phyloP scores from a whole-genome alignment of 1,284 basidiomycete genomes.

The Moesziomyces globuligerus region DNA sequence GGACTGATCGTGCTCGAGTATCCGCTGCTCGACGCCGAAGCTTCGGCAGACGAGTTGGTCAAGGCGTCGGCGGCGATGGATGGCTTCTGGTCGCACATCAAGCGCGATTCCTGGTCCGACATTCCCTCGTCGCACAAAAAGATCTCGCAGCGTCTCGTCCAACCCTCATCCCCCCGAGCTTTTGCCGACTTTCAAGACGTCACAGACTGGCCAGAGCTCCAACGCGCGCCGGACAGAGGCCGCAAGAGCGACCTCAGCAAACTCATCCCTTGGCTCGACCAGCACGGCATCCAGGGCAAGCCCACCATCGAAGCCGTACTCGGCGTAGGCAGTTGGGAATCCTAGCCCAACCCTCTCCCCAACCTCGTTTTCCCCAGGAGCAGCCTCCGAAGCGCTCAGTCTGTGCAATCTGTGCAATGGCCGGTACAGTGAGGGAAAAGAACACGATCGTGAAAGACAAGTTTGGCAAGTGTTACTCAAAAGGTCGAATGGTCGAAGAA shows the following conservation, averaged over 20 bases:
- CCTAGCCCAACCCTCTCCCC: not conserved
- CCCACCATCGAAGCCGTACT: conserved; percentile 16
- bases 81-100: conserved; percentile 53
- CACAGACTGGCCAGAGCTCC: conserved; percentile 39
- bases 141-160: conserved; percentile 43
- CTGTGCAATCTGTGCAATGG: no score
- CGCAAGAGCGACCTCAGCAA: conserved; percentile 41
- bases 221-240: conserved; percentile 27
- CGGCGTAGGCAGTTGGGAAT: conserved; percentile 34
- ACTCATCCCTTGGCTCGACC: conserved; percentile 34
- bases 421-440: no score
- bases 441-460: not conserved
- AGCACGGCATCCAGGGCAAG: conserved; percentile 23
- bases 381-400: no score
- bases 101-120: conserved; percentile 44
- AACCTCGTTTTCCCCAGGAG: no score
- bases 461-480: not conserved
- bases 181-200: conserved; percentile 42
- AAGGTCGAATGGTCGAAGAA: not conserved
- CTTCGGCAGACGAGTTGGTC: no score
- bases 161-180: not conserved
- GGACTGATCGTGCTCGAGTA: conserved; percentile 55
- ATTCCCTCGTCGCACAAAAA: conserved; percentile 55
- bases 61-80: conserved; percentile 19
- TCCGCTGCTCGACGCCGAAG: conserved; percentile 38